Conservation (phyloP, 2,329 filamentous ascomycete species). For the Geosmithia flava region DNA sequence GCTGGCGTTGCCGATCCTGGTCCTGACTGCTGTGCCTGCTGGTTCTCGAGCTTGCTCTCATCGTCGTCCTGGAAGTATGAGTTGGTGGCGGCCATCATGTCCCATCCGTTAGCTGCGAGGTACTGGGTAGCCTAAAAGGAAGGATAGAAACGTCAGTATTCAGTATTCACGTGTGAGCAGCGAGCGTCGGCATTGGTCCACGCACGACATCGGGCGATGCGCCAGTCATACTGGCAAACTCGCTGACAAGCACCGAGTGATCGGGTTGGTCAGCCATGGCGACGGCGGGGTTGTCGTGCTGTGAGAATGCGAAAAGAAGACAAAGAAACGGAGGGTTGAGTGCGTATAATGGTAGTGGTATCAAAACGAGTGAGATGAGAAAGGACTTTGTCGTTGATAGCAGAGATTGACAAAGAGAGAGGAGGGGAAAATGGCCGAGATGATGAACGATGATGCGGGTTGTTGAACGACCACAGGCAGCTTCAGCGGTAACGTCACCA, state of each 20-base stretch:
- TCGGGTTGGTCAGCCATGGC: slow-evolving; percentile 20
- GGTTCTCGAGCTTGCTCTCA: slow-evolving; percentile 29
- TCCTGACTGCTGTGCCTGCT: slow-evolving; percentile 26
- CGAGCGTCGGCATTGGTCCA: background rate
- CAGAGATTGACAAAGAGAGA: background rate
- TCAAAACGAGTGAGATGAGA: background rate
- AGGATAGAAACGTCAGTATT: background rate
- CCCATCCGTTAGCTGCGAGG: slow-evolving; percentile 53
- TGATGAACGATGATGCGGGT: background rate
- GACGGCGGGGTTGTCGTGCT: background rate
- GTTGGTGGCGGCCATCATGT: slow-evolving; percentile 48
- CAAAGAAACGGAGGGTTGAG: background rate
- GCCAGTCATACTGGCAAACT: slow-evolving; percentile 46
- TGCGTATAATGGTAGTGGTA: background rate
- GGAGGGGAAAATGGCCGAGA: background rate
- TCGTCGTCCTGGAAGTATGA: slow-evolving; percentile 50
- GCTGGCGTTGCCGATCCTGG: background rate
- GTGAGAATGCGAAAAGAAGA: background rate
- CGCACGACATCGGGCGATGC: slow-evolving; percentile 33
- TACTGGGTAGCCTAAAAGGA: slow-evolving; percentile 49
- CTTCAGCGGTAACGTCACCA: background rate
- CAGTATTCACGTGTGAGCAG: background rate
- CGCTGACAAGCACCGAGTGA: slow-evolving; percentile 31
- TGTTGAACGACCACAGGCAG: background rate
- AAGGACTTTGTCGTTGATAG: background rate